Evolutionary conservation across 2,329 filamentous ascomycete species (phyloP).

Genomic region (Fonsecaea multimorphosa): DNA sequence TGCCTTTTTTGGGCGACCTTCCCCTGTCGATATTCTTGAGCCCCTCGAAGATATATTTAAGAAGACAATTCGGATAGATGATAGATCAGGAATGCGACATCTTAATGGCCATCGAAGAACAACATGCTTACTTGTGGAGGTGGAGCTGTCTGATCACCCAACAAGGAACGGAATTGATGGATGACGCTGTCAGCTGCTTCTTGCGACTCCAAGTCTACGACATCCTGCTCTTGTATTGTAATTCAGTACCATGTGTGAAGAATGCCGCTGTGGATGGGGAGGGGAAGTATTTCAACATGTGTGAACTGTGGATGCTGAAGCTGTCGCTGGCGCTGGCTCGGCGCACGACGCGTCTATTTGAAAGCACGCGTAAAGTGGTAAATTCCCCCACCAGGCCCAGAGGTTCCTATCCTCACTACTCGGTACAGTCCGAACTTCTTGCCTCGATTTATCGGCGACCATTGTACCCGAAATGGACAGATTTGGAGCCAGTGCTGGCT

Average conservation of each 20-base stretch:
- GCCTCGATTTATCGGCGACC: background rate
- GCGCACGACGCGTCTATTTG: conserved; percentile 18
- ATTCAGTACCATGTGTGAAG: background rate
- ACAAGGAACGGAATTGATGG: background rate
- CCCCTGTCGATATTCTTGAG: background rate
- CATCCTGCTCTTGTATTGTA: background rate
- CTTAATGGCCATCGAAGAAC: background rate
- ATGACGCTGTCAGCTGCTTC: background rate
- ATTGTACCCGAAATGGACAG: conserved; percentile 15
- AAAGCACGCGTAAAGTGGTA: background rate
- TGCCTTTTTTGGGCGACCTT: background rate
- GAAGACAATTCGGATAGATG: background rate
- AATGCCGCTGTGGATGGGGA: background rate
- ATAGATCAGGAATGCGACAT: background rate
- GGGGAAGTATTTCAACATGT: background rate
- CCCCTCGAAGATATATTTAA: background rate
- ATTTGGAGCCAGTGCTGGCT: conserved; percentile 40
- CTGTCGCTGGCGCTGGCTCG: background rate
- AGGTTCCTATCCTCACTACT: conserved; percentile 2
- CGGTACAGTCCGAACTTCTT: background rate
- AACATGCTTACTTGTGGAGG: background rate
- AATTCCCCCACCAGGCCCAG: background rate
- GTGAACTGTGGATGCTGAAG: background rate
- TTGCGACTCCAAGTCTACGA: background rate
- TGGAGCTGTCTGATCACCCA: background rate